Evolutionary conservation across 2,329 filamentous ascomycete species (phyloP).

Genomic region (Remersonia thermophila): DNA sequence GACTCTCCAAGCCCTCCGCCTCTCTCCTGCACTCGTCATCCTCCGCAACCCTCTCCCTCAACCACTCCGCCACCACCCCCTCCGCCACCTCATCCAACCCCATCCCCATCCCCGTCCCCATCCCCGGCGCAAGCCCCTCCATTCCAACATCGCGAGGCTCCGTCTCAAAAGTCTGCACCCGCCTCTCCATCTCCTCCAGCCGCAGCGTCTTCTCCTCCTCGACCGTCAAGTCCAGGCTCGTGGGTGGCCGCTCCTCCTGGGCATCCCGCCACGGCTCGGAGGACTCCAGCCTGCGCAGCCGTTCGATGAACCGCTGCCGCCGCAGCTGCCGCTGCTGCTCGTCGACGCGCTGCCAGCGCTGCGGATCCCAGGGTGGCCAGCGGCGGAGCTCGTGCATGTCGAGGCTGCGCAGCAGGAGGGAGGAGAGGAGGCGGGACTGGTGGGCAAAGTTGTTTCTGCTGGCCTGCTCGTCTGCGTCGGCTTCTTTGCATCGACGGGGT

Average conservation of each 20-base stretch:
- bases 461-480: neutral
- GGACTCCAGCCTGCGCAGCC: too few species aligned
- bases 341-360: neutral
- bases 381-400: conserved; percentile 27
- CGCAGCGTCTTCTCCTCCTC: neutral
- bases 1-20: too few species aligned
- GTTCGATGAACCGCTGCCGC: neutral
- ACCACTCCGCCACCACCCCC: conserved; percentile 55
- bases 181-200: conserved; percentile 1
- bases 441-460: conserved; percentile 31
- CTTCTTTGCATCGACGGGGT: neutral
- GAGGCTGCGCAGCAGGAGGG: conserved; percentile 37
- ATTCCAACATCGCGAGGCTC: conserved; percentile 9
- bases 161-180: conserved; percentile 28
- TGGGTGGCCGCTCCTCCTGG: neutral
- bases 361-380: neutral
- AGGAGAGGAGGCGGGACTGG: conserved; percentile 36
- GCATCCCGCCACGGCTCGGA: neutral
- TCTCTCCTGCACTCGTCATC: too few species aligned
- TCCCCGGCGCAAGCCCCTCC: too few species aligned
- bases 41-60: conserved; percentile 45
- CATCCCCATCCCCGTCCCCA: neutral
- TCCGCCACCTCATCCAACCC: conserved; percentile 37
- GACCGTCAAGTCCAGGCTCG: too few species aligned
- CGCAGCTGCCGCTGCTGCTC: neutral